Conservation (phyloP, 2,329 filamentous ascomycete genomes). For the Diaporthe citrichinensis region DNA sequence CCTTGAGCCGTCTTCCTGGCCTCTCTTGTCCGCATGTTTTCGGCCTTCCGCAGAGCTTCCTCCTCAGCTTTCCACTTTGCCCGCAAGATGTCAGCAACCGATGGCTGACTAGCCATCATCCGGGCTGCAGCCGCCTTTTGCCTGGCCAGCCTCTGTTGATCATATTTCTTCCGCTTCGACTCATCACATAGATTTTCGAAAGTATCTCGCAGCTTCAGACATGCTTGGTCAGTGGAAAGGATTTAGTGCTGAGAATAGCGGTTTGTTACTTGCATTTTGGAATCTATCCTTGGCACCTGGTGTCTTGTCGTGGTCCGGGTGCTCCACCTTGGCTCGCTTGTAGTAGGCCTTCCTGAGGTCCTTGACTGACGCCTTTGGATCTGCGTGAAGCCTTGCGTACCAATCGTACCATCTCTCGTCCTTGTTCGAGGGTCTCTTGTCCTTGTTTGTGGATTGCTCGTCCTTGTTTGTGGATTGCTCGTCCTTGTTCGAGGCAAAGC, state of each 20-base stretch:
- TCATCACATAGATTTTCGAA: background rate
- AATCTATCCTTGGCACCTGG: background rate
- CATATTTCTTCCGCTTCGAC: background rate
- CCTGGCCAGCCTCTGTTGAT: background rate
- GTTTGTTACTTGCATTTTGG: background rate
- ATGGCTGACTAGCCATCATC: background rate
- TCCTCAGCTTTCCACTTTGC: constrained; percentile 5
- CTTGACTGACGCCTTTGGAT: background rate
- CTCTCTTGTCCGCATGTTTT: background rate
- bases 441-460: background rate
- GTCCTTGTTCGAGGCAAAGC: background rate
- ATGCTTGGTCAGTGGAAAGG: background rate
- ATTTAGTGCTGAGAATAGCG: background rate
- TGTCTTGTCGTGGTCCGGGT: background rate
- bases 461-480: background rate
- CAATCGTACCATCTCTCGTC: background rate
- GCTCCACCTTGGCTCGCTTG: background rate
- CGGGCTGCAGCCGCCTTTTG: background rate
- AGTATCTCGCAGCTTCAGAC: background rate
- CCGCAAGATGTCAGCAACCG: background rate
- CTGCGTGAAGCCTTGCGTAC: background rate
- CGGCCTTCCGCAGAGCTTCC: background rate
- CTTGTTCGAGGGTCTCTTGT: background rate
- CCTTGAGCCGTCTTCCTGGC: background rate
- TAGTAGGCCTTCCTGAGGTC: background rate